Conservation (phyloP, 139 green algal species). For the Coccomyxa sp. region DNA sequence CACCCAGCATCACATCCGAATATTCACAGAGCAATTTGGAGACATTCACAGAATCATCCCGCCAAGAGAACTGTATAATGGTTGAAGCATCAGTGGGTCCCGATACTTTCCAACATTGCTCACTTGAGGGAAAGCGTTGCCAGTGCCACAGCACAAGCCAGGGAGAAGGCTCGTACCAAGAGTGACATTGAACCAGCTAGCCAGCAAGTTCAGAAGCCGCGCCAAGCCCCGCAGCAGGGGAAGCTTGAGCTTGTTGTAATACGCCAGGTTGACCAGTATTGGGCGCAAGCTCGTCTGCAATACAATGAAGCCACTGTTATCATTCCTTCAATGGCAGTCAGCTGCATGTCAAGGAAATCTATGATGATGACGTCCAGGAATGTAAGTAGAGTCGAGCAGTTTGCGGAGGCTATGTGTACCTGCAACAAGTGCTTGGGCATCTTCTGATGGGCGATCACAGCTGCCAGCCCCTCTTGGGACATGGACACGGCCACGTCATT, state of each 20-base stretch:
- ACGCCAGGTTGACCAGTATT: constrained; percentile 81
- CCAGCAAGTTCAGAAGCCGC: constrained; percentile 70
- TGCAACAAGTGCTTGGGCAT: constrained; percentile 67
- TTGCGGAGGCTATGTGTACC: not conserved
- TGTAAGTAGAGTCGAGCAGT: not conserved
- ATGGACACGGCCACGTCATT: constrained; percentile 3
- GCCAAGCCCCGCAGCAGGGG: constrained; percentile 66
- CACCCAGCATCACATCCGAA: no score
- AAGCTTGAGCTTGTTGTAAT: constrained; percentile 70
- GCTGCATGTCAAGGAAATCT: not conserved
- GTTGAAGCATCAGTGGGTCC: no score
- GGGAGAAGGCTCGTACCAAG: constrained; percentile 44
- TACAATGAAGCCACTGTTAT: not conserved
- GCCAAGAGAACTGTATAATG: not conserved
- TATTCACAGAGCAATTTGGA: no score
- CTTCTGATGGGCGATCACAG: constrained; percentile 24
- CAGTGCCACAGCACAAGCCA: no score
- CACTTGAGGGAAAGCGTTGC: no score
- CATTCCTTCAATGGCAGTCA: not conserved
- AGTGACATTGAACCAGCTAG: constrained; percentile 90
- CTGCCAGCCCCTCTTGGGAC: constrained; percentile 25
- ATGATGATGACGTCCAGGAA: not conserved
- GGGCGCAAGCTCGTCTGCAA: constrained; percentile 71
- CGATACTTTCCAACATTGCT: no score
- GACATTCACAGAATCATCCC: not conserved